Conservation (phyloP, 371 early-diverging fungal species). For the Apophysomyces variabilis region DNA sequence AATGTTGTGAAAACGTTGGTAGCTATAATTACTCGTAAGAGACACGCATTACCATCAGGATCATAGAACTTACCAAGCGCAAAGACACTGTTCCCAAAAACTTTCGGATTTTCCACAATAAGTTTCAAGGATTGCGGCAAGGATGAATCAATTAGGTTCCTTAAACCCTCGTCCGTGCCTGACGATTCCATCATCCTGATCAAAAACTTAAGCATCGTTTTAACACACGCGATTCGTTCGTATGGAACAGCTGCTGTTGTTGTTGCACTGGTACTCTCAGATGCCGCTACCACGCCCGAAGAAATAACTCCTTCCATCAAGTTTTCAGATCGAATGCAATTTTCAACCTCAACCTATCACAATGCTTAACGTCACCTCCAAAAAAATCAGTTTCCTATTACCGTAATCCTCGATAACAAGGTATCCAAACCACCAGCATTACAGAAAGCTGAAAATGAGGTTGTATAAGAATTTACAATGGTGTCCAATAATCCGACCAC, state of each 20-base stretch:
- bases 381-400: slow-evolving; percentile 10
- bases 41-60: slow-evolving; percentile 11
- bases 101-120: slow-evolving; percentile 72
- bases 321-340: slow-evolving; percentile 40
- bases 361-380: neutral
- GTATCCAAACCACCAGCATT: slow-evolving; percentile 81
- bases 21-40: slow-evolving; percentile 41
- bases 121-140: slow-evolving; percentile 76
- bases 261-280: slow-evolving; percentile 8
- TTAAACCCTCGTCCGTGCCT: slow-evolving; percentile 86
- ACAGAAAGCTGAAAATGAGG: slow-evolving; percentile 82
- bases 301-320: slow-evolving; percentile 39
- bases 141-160: slow-evolving; percentile 92
- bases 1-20: slow-evolving; percentile 93
- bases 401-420: slow-evolving; percentile 79
- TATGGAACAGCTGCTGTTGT: slow-evolving; percentile 38
- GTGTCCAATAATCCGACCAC: slow-evolving; percentile 80
- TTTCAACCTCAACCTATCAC: slow-evolving; percentile 54
- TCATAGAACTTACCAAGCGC: slow-evolving; percentile 61
- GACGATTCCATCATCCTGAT: slow-evolving; percentile 93
- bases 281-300: neutral
- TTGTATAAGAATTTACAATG: slow-evolving; percentile 75
- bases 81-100: slow-evolving; percentile 79
- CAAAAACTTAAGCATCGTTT: slow-evolving; percentile 90
- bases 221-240: slow-evolving; percentile 69